phyloP scores from a whole-genome alignment of 177 flowering plant genomes.

The Vitis hybrid region DNA sequence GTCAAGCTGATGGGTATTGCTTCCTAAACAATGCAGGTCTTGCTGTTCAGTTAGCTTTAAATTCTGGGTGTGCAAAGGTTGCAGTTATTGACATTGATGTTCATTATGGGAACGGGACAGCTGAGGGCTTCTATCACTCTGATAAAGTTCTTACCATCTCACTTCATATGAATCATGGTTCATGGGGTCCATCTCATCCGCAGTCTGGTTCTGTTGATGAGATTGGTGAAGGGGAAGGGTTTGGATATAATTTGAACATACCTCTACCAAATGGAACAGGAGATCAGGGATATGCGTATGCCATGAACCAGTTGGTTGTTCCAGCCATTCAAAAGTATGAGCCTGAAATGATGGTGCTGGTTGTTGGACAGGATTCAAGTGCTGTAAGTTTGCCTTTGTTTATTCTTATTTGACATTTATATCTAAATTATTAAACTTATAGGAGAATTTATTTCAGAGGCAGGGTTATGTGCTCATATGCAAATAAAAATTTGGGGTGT shows the following conservation, averaged over 20 bases:
- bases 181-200: conserved; percentile 97
- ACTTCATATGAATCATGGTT: conserved; percentile 96
- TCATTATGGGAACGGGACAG: conserved; percentile 95
- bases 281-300: conserved; percentile 70
- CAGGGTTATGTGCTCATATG: no score
- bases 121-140: conserved; percentile 78
- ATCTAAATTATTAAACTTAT: no score
- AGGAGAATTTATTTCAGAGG: no score
- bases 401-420: not conserved
- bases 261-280: conserved; percentile 96
- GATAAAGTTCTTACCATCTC: conserved; percentile 79
- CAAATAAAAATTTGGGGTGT: no score
- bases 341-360: conserved; percentile 71
- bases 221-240: conserved; percentile 81
- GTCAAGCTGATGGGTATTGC: conserved; percentile 94
- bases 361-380: conserved; percentile 91
- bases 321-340: conserved; percentile 70
- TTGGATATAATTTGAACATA: conserved; percentile 80
- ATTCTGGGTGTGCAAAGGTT: conserved; percentile 59
- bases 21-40: conserved; percentile 92
- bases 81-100: conserved; percentile 91
- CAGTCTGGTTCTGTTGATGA: conserved; percentile 77
- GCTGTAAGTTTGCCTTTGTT: conserved; percentile 61
- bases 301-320: conserved; percentile 65
- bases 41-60: conserved; percentile 69